Evolutionary conservation across 805 yeast species (phyloP), one percentile per base, ranked within the genome.

Genomic region (Yarrowia sp.): DNA sequence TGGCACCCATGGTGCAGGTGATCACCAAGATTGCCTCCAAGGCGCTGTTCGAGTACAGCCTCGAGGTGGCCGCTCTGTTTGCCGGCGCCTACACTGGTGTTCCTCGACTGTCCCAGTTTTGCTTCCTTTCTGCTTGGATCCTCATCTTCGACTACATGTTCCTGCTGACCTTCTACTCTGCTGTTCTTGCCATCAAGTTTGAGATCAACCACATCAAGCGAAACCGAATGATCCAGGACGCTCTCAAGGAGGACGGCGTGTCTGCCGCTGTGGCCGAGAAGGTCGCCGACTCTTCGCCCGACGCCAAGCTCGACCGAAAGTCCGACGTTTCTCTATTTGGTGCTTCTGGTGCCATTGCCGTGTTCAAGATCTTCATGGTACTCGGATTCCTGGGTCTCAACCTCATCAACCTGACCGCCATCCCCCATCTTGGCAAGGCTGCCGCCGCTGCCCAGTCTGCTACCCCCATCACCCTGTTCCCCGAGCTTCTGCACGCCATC

Each of bases 211-310:
- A 90, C 70, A 95, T 95, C 69, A 91, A 93, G 78, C 87, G 91
- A 72, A 89, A 92, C 58, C 87, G 91, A 70, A 86, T 87, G 68
- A 85, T 92, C 76, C 88, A 89, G 76, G 87, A 86, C 71, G 92
- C 91, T 38, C 82, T 94, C 72, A 95, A 93, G 80, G 99, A 94
- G 77, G 99, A 94, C 75, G 98, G 99, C 35, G 85, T 94, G 42
- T 84, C 90, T 53, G 86, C 87, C 48, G 77, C 81, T 58, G 89
- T 90, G 42, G 97, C 97, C 11, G 87, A 86, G 72, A 83, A 87
- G 46, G 93, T 92, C 43, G 87, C 88, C 16, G 82, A 75, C 53
- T 71, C 75, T 45, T 69, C 72, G 40, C 70, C 69, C 15, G 68
- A 43, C 19, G 45, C 69, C 19, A 40, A 15, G 48, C 43, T 59